These are phyloP conservation scores for Amborella trichopoda DNA, from an alignment of 164 flowering plant species.

Conservation along the genomic window DNA sequence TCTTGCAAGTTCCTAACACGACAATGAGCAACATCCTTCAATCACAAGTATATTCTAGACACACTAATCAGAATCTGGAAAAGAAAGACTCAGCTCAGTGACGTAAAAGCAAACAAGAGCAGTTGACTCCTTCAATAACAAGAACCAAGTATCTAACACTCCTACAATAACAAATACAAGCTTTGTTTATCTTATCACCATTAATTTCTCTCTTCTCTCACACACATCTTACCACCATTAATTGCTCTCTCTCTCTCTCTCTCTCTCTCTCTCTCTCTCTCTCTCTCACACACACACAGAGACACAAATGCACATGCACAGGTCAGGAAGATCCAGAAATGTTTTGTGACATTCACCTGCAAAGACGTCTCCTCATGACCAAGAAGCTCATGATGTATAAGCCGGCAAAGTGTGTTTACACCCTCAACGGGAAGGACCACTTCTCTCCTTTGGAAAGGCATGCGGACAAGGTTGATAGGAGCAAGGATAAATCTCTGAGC, in stretches of 20 bases:
- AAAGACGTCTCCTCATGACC: conserved; percentile 66
- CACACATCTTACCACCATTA: too few species aligned
- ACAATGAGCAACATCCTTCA: too few species aligned
- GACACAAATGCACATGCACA: background rate
- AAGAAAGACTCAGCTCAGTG: too few species aligned
- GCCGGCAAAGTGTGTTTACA: conserved; percentile 48
- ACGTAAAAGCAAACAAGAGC: too few species aligned
- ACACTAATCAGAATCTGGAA: background rate
- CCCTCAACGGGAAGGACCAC: conserved; percentile 72
- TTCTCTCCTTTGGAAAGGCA: conserved; percentile 69
- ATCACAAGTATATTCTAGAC: too few species aligned
- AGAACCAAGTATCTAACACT: too few species aligned
- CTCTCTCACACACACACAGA: background rate
- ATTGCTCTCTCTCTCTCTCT: background rate
- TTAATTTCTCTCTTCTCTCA: too few species aligned
- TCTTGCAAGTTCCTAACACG: conserved; percentile 65
- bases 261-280: background rate
- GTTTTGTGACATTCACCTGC: too few species aligned
- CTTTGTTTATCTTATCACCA: too few species aligned
- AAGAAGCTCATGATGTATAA: conserved; percentile 55
- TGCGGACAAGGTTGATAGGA: conserved; percentile 55
- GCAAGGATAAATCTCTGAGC: conserved; percentile 38
- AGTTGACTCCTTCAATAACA: too few species aligned
- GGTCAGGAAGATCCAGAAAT: too few species aligned
- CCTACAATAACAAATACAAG: too few species aligned